phyloP scores from a whole-genome alignment of 345 rosid genomes.

The Euphorbia lathyris region DNA sequence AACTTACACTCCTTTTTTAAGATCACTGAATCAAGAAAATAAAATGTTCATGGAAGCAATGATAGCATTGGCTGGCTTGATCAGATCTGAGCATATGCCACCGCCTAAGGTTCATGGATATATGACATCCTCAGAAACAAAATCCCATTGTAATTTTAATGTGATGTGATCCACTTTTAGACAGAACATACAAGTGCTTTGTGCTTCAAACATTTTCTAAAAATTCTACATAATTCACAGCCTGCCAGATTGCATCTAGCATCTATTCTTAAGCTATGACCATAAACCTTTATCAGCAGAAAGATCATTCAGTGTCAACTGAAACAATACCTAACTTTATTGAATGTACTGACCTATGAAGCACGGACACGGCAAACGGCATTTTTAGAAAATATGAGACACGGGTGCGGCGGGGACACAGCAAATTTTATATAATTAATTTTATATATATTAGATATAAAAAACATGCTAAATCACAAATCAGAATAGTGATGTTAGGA shows the following conservation, averaged over 20 bases:
- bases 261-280: not conserved
- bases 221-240: not conserved
- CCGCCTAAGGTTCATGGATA: not conserved
- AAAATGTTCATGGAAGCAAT: conserved; percentile 3
- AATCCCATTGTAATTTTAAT: not conserved
- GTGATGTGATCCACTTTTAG: not conserved
- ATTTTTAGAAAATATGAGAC: too few relatives aligned
- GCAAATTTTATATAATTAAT: too few relatives aligned
- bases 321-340: not conserved
- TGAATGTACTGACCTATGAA: too few relatives aligned
- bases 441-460: too few relatives aligned
- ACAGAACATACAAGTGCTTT: not conserved
- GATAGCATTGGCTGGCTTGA: not conserved
- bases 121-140: not conserved
- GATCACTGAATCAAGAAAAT: not conserved
- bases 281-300: not conserved
- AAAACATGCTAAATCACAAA: too few relatives aligned
- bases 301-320: not conserved
- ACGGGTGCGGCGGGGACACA: too few relatives aligned
- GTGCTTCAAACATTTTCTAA: not conserved
- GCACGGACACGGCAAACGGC: too few relatives aligned
- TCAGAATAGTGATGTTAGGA: too few relatives aligned
- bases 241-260: not conserved
- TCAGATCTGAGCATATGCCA: not conserved
- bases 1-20: not conserved